These are phyloP conservation scores for Metschnikowia peoriensis DNA, from an alignment of 805 yeast genomes.

Conservation along the genomic window DNA sequence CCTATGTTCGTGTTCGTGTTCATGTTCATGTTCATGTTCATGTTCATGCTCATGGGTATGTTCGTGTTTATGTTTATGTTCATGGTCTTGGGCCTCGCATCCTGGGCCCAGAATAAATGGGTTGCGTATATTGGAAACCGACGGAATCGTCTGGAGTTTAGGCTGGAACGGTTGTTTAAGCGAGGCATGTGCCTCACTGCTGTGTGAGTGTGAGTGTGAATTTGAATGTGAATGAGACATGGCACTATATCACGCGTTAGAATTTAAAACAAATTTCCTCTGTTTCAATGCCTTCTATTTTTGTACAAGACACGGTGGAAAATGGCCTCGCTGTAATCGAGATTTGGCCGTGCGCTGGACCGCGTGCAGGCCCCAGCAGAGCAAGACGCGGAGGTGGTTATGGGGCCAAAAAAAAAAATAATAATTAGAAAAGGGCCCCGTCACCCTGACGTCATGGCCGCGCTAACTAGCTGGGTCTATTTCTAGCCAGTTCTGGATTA, in stretches of 20 bases:
- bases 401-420: no score
- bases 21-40: neutral
- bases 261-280: neutral
- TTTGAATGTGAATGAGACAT: neutral
- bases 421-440: no score
- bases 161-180: conserved; percentile 12
- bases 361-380: no score
- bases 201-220: neutral
- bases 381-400: no score
- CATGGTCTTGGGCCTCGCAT: neutral
- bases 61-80: neutral
- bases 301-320: neutral
- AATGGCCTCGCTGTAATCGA: neutral
- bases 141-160: conserved; percentile 14
- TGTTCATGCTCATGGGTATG: neutral
- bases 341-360: no score
- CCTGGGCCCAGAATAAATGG: conserved; percentile 3
- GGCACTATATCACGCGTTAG: neutral
- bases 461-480: no score
- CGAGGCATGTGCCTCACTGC: conserved; percentile 2
- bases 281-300: neutral
- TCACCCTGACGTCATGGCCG: no score
- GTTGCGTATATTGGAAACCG: conserved; percentile 7
- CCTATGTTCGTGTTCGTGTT: neutral
- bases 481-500: no score